phyloP scores from a whole-genome alignment of 148 eudicot genomes.

The Spergularia marina region DNA sequence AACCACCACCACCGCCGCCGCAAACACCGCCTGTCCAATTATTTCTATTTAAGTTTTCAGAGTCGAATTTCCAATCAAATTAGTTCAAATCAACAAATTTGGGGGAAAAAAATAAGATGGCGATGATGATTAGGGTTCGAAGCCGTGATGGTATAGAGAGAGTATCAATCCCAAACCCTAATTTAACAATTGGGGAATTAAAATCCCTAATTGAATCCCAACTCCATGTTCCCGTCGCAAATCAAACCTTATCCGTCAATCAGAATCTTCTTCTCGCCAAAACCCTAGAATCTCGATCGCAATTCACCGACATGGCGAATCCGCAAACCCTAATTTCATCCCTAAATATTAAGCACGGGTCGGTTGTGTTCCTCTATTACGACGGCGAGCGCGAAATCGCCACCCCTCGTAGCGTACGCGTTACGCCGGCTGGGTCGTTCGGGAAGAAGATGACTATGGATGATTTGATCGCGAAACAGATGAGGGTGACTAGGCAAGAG shows the following conservation, averaged over 20 bases:
- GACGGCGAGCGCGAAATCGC: constrained; percentile 64
- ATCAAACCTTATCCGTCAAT: constrained; percentile 68
- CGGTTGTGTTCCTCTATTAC: constrained; percentile 53
- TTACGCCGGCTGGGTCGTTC: constrained; percentile 72
- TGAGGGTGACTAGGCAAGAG: constrained; percentile 73
- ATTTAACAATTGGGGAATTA: constrained; percentile 55
- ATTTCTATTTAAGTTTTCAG: too few relatives aligned
- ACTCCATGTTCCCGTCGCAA: constrained; percentile 52
- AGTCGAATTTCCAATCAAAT: too few relatives aligned
- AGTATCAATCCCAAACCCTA: constrained; percentile 47
- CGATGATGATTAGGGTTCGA: constrained; percentile 78
- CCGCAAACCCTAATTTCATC: constrained; percentile 44
- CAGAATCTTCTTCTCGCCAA: constrained; percentile 75
- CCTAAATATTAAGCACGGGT: constrained; percentile 56
- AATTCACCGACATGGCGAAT: constrained; percentile 57
- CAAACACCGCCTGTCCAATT: too few relatives aligned
- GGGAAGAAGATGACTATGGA: constrained; percentile 97
- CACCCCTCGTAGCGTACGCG: constrained; percentile 28
- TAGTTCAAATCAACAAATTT: too few relatives aligned
- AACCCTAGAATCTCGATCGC: constrained; percentile 46
- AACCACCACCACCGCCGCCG: too few relatives aligned
- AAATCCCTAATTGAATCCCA: constrained; percentile 78
- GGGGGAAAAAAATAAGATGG: not conserved
- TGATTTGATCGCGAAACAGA: constrained; percentile 81
- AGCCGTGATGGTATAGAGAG: constrained; percentile 88